Evolutionary conservation across 2,329 filamentous ascomycete species (phyloP).

Genomic region (Tolypocladium endophyticum): DNA sequence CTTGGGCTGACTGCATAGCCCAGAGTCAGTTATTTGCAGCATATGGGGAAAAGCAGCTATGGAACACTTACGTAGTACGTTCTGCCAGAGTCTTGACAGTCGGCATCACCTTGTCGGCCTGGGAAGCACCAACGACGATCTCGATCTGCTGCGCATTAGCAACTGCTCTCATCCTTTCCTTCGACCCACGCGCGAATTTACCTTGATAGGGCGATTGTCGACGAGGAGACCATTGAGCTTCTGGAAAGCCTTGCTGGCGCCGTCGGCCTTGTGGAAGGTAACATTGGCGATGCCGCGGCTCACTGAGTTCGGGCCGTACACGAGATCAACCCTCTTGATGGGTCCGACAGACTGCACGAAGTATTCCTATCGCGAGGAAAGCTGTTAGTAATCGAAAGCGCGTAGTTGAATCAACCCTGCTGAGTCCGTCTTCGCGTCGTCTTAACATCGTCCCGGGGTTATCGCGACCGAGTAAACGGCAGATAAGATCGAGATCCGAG

Average conservation of each 20-base stretch:
- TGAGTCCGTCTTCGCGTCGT: constrained; percentile 19
- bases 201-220: constrained; percentile 85
- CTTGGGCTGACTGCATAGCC: constrained; percentile 18
- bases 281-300: constrained; percentile 91
- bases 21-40: constrained; percentile 1
- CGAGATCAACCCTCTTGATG: constrained; percentile 83
- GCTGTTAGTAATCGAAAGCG: constrained; percentile 52
- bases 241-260: constrained; percentile 74
- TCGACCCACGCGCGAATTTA: constrained; percentile 18
- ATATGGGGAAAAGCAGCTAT: neutral
- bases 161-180: neutral
- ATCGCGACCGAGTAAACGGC: neutral
- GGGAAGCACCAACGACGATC: constrained; percentile 71
- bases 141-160: constrained; percentile 56
- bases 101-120: constrained; percentile 56
- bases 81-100: constrained; percentile 66
- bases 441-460: constrained; percentile 16
- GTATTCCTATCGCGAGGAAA: constrained; percentile 73
- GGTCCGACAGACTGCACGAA: constrained; percentile 79
- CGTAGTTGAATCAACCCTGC: constrained; percentile 12
- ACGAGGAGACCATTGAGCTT: constrained; percentile 83
- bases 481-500: constrained; percentile 8
- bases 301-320: constrained; percentile 83
- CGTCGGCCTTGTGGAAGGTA: constrained; percentile 69
- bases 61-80: constrained; percentile 55